Base-by-base conservation (phyloP, 805 yeast species). In the Wickerhamomyces bisporus region DNA sequence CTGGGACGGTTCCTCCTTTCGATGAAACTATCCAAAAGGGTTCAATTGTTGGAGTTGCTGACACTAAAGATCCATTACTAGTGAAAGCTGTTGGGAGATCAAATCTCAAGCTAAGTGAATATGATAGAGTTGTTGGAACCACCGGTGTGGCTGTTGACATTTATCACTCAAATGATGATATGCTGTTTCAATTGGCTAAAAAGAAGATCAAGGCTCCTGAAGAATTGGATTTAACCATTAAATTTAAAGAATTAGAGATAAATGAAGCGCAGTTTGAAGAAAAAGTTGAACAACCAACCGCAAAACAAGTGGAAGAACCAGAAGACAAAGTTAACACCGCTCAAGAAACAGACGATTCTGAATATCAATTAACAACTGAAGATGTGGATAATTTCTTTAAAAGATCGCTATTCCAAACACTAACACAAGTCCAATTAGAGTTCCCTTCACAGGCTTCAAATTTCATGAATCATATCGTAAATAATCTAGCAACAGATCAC, bases 121-220 rank as follows among this genome's bases (percentile, higher is more conserved):
- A 65, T 34, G 59, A 62, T 29, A 53, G 65, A 3, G 82, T 76
- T 1, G 60, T 71, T n/a, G 88, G 87, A 0, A 65, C 72, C 13
- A 70, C 71, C 13, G 98, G 98, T 11, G 76, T 83, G 23, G 96
- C 93, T 0, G 94, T 89, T 1, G 69, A 73, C 34, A 64, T 87
- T 5, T 49, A 77, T n/a, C 95, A 87, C 49, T 70, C 70, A 24
- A 57, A 73, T 14, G 81, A 75, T 3, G 98, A 91, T 55, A 75
- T 72, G 37, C 64, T 91, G 35, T 73, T 65, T 34, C 63, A 63
- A 26, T 50, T 75, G 43, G 75, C 75, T 34, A 75, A 77, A 42
- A 52, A 52, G 1, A 70, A 66, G n/a, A 42, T 66, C 4, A 54
- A 59, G 13, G 56, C 65, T 7, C 87, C 86, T 1, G 44, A 39